These are phyloP conservation scores for Orbilia quercus DNA, from an alignment of 2,329 filamentous ascomycete species.

Conservation along the genomic window DNA sequence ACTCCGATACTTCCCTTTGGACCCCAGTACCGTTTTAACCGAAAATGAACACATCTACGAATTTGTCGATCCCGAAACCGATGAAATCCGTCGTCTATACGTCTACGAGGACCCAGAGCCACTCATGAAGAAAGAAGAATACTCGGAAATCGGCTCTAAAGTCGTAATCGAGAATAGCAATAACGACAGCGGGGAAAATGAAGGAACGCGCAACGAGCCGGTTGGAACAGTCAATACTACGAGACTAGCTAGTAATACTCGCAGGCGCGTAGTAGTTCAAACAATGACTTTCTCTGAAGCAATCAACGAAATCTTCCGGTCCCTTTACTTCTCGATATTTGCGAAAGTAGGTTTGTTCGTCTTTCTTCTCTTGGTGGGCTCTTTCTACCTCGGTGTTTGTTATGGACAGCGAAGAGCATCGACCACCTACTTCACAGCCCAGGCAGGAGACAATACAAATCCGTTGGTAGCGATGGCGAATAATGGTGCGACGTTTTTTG, in stretches of 20 bases:
- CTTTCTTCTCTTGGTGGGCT: too few species aligned
- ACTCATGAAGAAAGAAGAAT: neutral
- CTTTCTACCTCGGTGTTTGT: too few species aligned
- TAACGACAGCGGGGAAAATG: too few species aligned
- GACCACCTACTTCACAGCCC: neutral
- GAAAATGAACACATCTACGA: neutral
- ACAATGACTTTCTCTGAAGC: too few species aligned
- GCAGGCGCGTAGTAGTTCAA: too few species aligned
- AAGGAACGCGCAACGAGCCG: too few species aligned
- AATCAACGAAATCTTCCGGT: too few species aligned
- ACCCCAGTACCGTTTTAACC: neutral
- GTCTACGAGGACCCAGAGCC: neutral
- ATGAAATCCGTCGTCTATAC: constrained; percentile 11
- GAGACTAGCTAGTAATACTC: too few species aligned
- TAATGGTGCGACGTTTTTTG: neutral
- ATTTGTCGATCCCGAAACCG: neutral
- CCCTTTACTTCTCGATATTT: too few species aligned
- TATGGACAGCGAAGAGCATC: neutral
- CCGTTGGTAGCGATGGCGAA: too few species aligned
- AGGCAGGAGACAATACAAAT: neutral
- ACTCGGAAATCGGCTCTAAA: neutral
- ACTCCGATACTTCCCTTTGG: neutral
- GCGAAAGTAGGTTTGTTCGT: too few species aligned
- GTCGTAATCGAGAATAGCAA: neutral
- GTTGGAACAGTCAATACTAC: too few species aligned